Evolutionary conservation across 257 asterid species (phyloP).

Genomic region (Solanum chmielewskii): DNA sequence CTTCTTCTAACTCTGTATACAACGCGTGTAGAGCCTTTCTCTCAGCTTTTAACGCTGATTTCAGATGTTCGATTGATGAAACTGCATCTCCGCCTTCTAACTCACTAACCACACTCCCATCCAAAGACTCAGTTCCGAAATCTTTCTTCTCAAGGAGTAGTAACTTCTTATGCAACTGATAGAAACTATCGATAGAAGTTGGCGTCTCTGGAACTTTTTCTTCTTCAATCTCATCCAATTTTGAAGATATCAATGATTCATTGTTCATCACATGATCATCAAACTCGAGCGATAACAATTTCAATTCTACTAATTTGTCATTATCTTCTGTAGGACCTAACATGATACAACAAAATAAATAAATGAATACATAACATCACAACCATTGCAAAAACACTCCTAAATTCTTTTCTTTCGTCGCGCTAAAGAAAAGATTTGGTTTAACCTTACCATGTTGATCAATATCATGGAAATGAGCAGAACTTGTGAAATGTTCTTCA

Average conservation of each 20-base stretch:
- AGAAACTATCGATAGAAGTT: conserved; percentile 47
- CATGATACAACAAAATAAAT: background rate
- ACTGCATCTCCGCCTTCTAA: conserved; percentile 64
- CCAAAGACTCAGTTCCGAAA: conserved; percentile 62
- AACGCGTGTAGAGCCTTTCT: conserved; percentile 61
- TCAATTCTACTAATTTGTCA: conserved; percentile 27
- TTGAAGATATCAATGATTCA: conserved; percentile 15
- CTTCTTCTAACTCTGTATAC: conserved; percentile 83
- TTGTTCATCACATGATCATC: conserved; percentile 13
- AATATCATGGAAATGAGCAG: conserved; percentile 8
- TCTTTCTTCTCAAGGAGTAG: conserved; percentile 57
- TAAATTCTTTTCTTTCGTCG: conserved; percentile 17
- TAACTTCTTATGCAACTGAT: conserved; percentile 51
- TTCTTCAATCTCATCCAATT: conserved; percentile 48
- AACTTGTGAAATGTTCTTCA: conserved; percentile 30
- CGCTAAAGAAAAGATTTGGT: conserved; percentile 13
- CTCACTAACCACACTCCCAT: conserved; percentile 81
- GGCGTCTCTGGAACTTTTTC: conserved; percentile 81
- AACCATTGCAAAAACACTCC: conserved; percentile 19
- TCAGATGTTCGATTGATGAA: conserved; percentile 43
- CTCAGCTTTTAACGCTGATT: conserved; percentile 56
- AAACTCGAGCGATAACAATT: conserved; percentile 24
- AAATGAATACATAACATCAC: conserved; percentile 2
- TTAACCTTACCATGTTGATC: conserved; percentile 37
- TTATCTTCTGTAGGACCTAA: conserved; percentile 32